Evolutionary conservation across 169 alveolate genomes (phyloP), one percentile per base, ranked within the genome.

Genomic region (Eimeria acervulina): DNA sequence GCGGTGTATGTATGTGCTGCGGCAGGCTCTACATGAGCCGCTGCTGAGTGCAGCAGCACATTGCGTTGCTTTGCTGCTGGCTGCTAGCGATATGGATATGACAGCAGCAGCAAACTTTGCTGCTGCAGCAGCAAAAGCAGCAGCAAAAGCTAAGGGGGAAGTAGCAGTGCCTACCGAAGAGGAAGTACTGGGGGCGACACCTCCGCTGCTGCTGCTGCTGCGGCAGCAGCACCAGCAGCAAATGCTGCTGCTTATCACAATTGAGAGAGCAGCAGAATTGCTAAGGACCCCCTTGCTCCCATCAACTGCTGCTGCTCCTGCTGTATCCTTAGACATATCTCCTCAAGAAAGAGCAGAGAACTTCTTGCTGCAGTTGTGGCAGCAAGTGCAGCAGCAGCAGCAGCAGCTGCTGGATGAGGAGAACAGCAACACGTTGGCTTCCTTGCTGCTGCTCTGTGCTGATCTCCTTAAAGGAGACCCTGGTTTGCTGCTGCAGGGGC

Each of bases 1-100:
- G 36, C 33, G 91, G 74, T 81, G 91, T 52, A 36, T 81, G 74
- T 52, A 81, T 38, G 51, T 81, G 52, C 33, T 81, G 74, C 26
- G 91, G 74, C 91, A 81, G 72, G 91, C 91, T 47, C 72, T 81
- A 51, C 91, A 81, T 33, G 74, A 28, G 52, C 91, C 91, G 91
- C 74, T 81, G 91, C 72, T 81, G 72, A 15, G 51, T n/a, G 42
- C 72, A 2, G 68, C 51, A 1, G 44, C 91, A 1, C 76, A 81
- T n/a, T 47, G 76, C 12, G 44, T 51, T 2, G 36, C 91, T 1
- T 51, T 81, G 47, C 74, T 81, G n/a, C 72, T 81, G 2, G 91
- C 91, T n/a, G 19, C 26, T 44, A 23, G 55, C 10, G 91, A 81
- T 36, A 1, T 81, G 10, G 91, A 81, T n/a, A 28, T 21, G 4